Conservation (phyloP, 257 asterid species). For the Salvia hispanica region DNA sequence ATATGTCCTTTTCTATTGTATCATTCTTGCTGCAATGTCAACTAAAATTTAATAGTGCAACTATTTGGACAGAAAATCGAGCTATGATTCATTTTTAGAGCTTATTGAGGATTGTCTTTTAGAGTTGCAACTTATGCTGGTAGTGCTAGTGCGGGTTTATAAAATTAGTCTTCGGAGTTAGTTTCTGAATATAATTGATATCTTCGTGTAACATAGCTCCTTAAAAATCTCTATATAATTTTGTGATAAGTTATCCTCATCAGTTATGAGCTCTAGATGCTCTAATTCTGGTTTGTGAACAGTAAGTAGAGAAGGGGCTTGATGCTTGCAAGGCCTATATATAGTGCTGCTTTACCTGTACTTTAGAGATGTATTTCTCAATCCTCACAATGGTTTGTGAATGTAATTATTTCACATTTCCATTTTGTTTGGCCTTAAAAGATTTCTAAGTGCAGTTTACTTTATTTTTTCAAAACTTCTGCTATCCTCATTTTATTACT, state of each 20-base stretch:
- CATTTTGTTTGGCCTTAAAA: slow-evolving; percentile 19
- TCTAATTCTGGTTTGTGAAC: not conserved
- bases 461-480: not conserved
- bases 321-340: not conserved
- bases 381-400: not conserved
- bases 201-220: not conserved
- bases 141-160: no score
- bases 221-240: no score
- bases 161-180: no score
- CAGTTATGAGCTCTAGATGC: no score
- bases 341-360: slow-evolving; percentile 5
- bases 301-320: slow-evolving; percentile 13
- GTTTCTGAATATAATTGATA: not conserved
- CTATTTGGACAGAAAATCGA: slow-evolving; percentile 1
- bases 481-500: not conserved
- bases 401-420: slow-evolving; percentile 7
- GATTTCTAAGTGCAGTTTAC: not conserved
- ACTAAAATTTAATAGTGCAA: no score
- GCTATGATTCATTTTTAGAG: not conserved
- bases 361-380: not conserved
- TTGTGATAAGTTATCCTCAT: no score
- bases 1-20: no score
- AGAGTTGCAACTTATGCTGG: no score
- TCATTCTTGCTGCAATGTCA: no score
- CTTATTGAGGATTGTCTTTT: no score